A percentile compares a stretch with the other conserved stretches of the same genome.
These are phyloP conservation scores for Durio zibethinus DNA, from an alignment of 345 rosid genomes.

Conservation along the genomic window DNA sequence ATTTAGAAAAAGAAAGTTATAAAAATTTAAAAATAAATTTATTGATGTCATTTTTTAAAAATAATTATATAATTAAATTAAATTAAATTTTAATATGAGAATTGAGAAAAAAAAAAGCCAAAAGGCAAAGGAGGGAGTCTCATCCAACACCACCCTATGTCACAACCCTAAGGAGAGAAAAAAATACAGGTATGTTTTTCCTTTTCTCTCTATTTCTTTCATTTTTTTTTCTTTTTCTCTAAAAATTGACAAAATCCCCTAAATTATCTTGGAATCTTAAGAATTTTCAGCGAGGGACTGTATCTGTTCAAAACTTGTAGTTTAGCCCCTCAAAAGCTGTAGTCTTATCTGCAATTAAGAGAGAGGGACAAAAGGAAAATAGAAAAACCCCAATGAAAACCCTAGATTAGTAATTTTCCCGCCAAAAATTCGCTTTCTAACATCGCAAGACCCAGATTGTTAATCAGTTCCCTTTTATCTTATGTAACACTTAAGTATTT, in stretches of 20 bases:
- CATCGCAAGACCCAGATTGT: neutral
- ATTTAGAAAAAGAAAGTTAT: too few relatives aligned
- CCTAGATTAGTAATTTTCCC: slow-evolving; percentile 39
- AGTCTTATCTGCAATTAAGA: slow-evolving; percentile 17
- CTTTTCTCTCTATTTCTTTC: too few relatives aligned
- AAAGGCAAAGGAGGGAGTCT: slow-evolving; percentile 14
- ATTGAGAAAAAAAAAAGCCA: neutral
- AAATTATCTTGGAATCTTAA: neutral
- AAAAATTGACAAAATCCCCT: neutral
- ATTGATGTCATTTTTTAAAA: too few relatives aligned
- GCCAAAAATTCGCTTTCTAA: slow-evolving; percentile 17
- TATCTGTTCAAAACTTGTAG: slow-evolving; percentile 27
- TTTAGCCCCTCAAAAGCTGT: slow-evolving; percentile 8
- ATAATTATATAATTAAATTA: too few relatives aligned
- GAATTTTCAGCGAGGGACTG: slow-evolving; percentile 26
- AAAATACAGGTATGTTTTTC: neutral
- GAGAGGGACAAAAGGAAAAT: neutral
- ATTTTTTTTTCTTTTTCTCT: neutral
- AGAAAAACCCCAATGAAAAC: slow-evolving; percentile 18
- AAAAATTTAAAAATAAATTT: too few relatives aligned
- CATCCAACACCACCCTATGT: slow-evolving; percentile 8
- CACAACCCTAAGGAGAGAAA: too few relatives aligned
- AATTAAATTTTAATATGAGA: too few relatives aligned
- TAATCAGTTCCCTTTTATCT: neutral
- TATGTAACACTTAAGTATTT: neutral